Conservation (phyloP, 2,329 filamentous ascomycete species). For the Colletotrichum filicis region DNA sequence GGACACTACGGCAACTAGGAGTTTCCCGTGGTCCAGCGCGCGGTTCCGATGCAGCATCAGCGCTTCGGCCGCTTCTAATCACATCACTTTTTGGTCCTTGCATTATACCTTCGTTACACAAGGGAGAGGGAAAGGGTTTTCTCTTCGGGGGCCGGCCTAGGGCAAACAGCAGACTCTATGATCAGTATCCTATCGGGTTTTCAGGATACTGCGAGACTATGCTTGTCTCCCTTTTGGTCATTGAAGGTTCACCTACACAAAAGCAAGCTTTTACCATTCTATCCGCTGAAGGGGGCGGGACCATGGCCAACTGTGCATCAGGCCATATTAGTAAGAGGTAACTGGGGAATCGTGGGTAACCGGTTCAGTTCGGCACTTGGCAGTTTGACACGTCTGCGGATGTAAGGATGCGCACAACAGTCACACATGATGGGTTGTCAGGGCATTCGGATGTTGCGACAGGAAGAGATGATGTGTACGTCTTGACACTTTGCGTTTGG, state of each 20-base stretch:
- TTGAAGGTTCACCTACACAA: conserved; percentile 6
- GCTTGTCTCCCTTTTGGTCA: conserved; percentile 12
- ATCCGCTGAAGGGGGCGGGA: not conserved
- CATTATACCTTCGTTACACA: not conserved
- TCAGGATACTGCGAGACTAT: conserved; percentile 29
- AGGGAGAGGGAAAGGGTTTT: not conserved
- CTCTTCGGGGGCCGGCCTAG: not conserved
- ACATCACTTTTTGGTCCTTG: not conserved
- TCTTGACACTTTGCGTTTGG: not conserved
- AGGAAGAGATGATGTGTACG: not conserved
- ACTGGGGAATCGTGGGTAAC: conserved; percentile 18
- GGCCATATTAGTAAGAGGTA: not conserved
- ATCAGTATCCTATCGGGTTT: conserved; percentile 23
- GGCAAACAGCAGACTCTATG: conserved; percentile 21
- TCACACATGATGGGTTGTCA: conserved; percentile 12
- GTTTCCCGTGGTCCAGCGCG: conserved; percentile 15
- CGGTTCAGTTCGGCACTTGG: conserved; percentile 1
- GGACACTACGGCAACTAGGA: conserved; percentile 36
- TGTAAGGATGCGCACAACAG: not conserved
- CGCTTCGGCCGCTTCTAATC: conserved; percentile 21
- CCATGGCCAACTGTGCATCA: not conserved
- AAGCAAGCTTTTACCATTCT: conserved; percentile 14
- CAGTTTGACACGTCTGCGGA: not conserved
- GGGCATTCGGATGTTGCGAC: not conserved
- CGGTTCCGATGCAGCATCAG: conserved; percentile 23